phyloP scores from a whole-genome alignment of 495 filamentous ascomycete genomes.

The Aspergillus baeticus region DNA sequence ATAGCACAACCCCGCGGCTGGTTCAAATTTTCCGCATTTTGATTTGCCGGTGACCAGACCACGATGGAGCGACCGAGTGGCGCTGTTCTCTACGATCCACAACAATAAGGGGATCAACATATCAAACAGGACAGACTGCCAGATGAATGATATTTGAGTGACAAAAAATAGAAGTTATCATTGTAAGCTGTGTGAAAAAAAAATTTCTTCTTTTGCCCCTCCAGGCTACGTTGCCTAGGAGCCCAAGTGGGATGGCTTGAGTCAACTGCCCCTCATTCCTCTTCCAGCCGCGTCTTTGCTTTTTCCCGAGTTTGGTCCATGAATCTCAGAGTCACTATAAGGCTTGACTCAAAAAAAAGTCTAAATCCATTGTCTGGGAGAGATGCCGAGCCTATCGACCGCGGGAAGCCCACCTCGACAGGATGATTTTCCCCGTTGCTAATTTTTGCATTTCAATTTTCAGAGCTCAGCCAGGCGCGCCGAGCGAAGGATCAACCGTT shows the following conservation, averaged over 20 bases:
- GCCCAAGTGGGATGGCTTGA: slow-evolving; percentile 9
- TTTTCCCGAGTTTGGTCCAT: slow-evolving; percentile 2
- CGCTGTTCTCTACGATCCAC: slow-evolving; percentile 21
- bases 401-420: slow-evolving; percentile 22
- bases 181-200: background rate
- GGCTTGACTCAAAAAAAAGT: background rate
- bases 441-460: slow-evolving; percentile 4
- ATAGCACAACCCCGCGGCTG: slow-evolving; percentile 28
- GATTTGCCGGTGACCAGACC: slow-evolving; percentile 18
- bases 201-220: slow-evolving; percentile 17
- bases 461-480: background rate
- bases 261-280: slow-evolving; percentile 14
- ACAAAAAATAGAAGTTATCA: background rate
- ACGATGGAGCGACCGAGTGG: slow-evolving; percentile 22
- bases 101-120: slow-evolving; percentile 7
- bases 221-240: slow-evolving; percentile 17
- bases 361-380: background rate
- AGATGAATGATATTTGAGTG: slow-evolving; percentile 3
- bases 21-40: background rate
- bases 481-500: background rate
- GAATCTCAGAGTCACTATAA: slow-evolving; percentile 3
- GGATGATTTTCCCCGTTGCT: slow-evolving; percentile 13
- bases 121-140: slow-evolving; percentile 10
- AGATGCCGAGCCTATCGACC: slow-evolving; percentile 15
- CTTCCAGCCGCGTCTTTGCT: background rate